Conservation (phyloP, 2,329 filamentous ascomycete genomes). For the Aspergillus sp. region DNA sequence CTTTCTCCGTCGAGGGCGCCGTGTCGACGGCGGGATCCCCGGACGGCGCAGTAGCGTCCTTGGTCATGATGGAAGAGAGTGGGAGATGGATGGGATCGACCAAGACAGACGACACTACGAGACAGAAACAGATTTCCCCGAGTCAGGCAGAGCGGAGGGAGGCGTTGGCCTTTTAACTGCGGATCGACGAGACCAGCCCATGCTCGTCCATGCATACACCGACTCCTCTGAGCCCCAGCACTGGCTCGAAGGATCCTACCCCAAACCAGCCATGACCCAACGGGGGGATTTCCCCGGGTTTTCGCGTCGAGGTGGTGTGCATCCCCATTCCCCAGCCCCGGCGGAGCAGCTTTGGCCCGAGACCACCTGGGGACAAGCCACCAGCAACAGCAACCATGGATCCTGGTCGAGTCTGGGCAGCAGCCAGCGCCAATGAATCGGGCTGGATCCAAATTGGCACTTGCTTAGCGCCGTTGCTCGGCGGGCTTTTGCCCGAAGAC, state of each 20-base stretch:
- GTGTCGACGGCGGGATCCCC: not conserved
- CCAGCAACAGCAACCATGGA: not conserved
- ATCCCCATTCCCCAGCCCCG: not conserved
- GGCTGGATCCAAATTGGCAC: not conserved
- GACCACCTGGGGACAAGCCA: not conserved
- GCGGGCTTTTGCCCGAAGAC: slow-evolving; percentile 6
- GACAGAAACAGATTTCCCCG: not conserved
- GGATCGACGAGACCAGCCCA: not conserved
- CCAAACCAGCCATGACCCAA: not conserved
- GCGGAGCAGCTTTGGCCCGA: not conserved
- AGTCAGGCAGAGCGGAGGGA: not conserved
- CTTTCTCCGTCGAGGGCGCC: not conserved
- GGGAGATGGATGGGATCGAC: not conserved
- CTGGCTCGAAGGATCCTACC: not conserved
- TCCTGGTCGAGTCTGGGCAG: not conserved
- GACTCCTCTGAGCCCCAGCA: not conserved
- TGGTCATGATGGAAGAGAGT: not conserved
- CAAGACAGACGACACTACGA: not conserved
- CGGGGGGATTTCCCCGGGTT: not conserved
- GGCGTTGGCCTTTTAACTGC: not conserved
- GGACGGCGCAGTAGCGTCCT: not conserved
- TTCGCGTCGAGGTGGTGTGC: not conserved
- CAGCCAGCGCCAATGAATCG: not conserved
- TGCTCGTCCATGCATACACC: not conserved
- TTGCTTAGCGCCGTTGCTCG: not conserved